phyloP scores from a whole-genome alignment of 768 basidiomycete species.

The Trametes villosa region DNA sequence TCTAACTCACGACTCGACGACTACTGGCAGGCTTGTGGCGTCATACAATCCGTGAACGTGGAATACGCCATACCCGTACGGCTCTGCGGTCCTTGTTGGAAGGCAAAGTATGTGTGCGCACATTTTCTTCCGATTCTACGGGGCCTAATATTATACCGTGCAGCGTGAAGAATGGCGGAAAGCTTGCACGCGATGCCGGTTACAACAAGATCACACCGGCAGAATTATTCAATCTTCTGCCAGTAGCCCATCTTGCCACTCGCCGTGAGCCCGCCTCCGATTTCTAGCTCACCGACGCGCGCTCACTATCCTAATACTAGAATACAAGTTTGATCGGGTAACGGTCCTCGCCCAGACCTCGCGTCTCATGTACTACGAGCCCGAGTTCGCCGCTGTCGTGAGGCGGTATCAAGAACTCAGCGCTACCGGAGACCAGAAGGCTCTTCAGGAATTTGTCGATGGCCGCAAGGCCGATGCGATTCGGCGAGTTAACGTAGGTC shows the following conservation, averaged over 20 bases:
- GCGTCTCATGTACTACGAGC: background rate
- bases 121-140: too few species aligned
- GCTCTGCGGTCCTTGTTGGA: slow-evolving; percentile 17
- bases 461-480: background rate
- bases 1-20: too few species aligned
- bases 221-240: background rate
- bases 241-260: background rate
- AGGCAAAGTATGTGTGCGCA: slow-evolving; percentile 6
- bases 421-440: background rate
- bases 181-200: background rate
- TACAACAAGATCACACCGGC: background rate
- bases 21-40: slow-evolving; percentile 11
- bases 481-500: slow-evolving; percentile 1
- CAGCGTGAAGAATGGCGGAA: slow-evolving; percentile 4
- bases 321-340: background rate
- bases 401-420: background rate
- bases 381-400: background rate
- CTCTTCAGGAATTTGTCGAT: background rate
- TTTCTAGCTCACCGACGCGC: too few species aligned
- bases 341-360: background rate
- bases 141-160: background rate
- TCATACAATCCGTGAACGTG: background rate
- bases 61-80: slow-evolving; percentile 1
- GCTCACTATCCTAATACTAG: too few species aligned
- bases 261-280: background rate